Conservation (phyloP, 768 basidiomycete species). For the Phylloporus scabripes region DNA sequence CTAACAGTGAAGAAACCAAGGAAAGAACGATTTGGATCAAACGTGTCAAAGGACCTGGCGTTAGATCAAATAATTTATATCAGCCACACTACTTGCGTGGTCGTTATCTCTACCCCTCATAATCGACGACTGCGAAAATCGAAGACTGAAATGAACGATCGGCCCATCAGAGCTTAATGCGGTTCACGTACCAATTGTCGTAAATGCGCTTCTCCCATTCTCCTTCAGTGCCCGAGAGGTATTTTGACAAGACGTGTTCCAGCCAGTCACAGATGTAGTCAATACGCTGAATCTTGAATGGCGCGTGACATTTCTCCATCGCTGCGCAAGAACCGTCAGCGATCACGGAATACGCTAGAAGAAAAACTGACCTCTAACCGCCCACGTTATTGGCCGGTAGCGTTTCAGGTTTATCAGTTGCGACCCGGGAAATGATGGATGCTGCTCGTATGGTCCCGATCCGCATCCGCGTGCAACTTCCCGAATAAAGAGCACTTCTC, state of each 20-base stretch:
- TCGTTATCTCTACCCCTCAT: neutral
- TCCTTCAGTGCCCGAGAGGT: conserved; percentile 23
- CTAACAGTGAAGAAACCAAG: neutral
- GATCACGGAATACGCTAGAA: neutral
- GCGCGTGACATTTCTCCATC: conserved; percentile 44
- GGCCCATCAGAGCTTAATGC: neutral
- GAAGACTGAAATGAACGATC: neutral
- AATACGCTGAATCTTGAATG: conserved; percentile 35
- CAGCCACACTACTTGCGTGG: conserved; percentile 1
- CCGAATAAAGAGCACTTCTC: conserved; percentile 27
- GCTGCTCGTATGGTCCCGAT: conserved; percentile 22
- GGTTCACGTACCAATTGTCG: conserved; percentile 23
- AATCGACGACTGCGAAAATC: conserved; percentile 8
- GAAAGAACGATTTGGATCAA: conserved; percentile 2
- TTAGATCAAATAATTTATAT: neutral
- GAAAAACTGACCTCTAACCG: conserved; percentile 34
- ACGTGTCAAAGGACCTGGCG: neutral
- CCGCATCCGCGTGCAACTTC: conserved; percentile 32
- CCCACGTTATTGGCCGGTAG: conserved; percentile 36
- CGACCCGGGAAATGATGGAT: conserved; percentile 23
- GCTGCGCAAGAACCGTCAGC: conserved; percentile 24
- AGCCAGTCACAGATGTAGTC: conserved; percentile 39
- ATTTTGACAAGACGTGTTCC: conserved; percentile 25
- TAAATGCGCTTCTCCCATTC: conserved; percentile 27
- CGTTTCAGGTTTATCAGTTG: conserved; percentile 36